Base-by-base conservation (phyloP, 1,284 basidiomycete genomes). In the Sporisorium scitamineum region DNA sequence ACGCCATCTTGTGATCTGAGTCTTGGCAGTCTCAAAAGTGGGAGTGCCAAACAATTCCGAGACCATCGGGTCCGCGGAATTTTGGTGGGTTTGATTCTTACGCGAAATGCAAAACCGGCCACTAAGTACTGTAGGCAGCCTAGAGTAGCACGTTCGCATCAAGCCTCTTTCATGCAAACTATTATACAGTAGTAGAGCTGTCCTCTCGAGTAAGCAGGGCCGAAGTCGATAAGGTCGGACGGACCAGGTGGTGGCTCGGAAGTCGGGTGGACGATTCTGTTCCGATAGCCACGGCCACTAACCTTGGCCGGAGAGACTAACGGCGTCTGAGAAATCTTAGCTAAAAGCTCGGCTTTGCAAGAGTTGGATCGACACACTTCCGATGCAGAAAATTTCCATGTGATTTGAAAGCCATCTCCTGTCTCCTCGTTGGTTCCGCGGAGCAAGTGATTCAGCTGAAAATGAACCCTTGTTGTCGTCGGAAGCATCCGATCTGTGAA, bases 401-500 rank as follows among this genome's bases (percentile, higher is more conserved):
- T 34, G 3, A 11, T 3, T 34, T n/a, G n/a, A n/a, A n/a, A n/a
- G n/a, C n/a, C n/a, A n/a, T n/a, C 4, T 39, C 37, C 11, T 14
- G 34, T 3, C 37, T 39, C 16, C 18, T 39, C 37, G 37, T 1
- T 5, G 4, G 37, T 39, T 39, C 37, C 37, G 37, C 37, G 37
- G 37, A 39, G 37, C 16, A 39, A 6, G 34, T 37, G 34, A 37
- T 37, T 14, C 13, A 27, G 47, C 27, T 48, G 47, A 24, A 26
- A 22, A 18, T 14, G 44, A 22, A 45, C 24, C 44, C 53, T 54
- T 50, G 26, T 34, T 32, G 31, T 51, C 45, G 37, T 41, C 48
- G 31, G 54, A 24, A 37, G 22, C 48, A 53, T 31, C 48, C 61
- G 54, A 55, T 29, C 42, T 65, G 8, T 22, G 5, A 26, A 45